A percentile compares a stretch with the other conserved stretches of the same genome.
Conservation (phyloP, 257 asterid species). For the Penstemon barbatus region DNA sequence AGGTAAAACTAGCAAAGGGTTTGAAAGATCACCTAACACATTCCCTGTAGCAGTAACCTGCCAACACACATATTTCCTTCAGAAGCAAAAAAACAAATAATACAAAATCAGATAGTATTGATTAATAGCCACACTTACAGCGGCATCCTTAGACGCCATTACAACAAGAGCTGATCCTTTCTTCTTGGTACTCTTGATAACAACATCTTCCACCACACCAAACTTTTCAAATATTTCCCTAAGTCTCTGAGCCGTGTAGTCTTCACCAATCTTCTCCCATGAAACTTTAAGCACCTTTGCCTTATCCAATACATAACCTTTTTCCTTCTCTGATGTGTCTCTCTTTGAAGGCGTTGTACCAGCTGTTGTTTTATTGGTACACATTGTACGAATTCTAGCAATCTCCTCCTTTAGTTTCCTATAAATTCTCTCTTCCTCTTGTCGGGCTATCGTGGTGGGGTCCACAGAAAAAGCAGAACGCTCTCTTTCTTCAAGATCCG, state of each 20-base stretch:
- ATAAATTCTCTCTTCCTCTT: conserved; percentile 62
- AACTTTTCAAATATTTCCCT: conserved; percentile 62
- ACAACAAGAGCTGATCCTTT: conserved; percentile 86
- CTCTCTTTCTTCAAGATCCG: conserved; percentile 78
- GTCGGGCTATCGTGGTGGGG: conserved; percentile 43
- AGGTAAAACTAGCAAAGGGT: conserved; percentile 79
- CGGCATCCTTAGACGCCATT: conserved; percentile 78
- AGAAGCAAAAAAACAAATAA: conserved; percentile 19
- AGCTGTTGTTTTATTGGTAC: conserved; percentile 35
- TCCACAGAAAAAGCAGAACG: conserved; percentile 56
- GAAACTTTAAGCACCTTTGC: conserved; percentile 81
- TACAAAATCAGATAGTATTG: background rate
- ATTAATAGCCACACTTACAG: conserved; percentile 39
- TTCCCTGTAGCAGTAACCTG: conserved; percentile 62
- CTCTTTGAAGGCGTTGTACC: conserved; percentile 37
- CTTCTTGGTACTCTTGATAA: conserved; percentile 70
- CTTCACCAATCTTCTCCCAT: conserved; percentile 82
- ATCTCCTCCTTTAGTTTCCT: conserved; percentile 62
- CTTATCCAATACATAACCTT: conserved; percentile 49
- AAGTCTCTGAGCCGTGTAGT: conserved; percentile 62
- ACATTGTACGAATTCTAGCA: conserved; percentile 61
- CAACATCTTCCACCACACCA: conserved; percentile 84
- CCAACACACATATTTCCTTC: conserved; percentile 4
- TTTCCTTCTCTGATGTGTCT: conserved; percentile 29
- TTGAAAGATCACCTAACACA: conserved; percentile 71